phyloP scores from a whole-genome alignment of 2,329 filamentous ascomycete species.

The Remersonia thermophila region DNA sequence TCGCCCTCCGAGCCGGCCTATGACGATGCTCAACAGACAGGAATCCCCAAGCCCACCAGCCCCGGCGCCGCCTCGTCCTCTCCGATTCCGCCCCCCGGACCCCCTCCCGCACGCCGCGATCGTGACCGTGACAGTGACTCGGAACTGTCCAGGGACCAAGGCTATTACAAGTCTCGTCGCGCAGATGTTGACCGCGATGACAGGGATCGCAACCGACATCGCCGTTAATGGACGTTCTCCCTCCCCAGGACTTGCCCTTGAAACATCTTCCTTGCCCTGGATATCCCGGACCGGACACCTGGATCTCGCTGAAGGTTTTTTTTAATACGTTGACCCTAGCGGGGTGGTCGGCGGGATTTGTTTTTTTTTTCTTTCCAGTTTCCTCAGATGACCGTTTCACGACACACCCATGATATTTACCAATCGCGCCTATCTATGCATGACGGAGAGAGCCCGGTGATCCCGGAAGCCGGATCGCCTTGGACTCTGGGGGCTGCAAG shows the following conservation, averaged over 20 bases:
- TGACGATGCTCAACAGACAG: conserved; percentile 32
- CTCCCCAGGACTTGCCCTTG: conserved; percentile 7
- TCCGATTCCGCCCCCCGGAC: conserved; percentile 27
- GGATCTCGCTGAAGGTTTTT: conserved; percentile 11
- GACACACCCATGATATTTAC: too few relatives aligned
- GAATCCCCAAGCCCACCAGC: conserved; percentile 26
- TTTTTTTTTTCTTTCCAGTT: conserved; percentile 4
- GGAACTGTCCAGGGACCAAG: conserved; percentile 22
- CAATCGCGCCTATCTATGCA: too few relatives aligned
- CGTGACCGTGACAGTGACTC: not conserved
- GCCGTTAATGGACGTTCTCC: conserved; percentile 11
- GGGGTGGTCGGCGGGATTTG: conserved; percentile 2
- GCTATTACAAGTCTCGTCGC: conserved; percentile 18
- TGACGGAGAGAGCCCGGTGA: too few relatives aligned
- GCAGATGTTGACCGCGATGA: conserved; percentile 17
- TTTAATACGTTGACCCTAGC: conserved; percentile 13
- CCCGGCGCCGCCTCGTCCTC: conserved; percentile 21
- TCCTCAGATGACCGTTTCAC: too few relatives aligned
- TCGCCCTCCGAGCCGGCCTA: conserved; percentile 37
- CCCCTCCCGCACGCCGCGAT: conserved; percentile 3
- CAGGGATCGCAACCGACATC: conserved; percentile 15
- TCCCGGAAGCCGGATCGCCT: too few relatives aligned
- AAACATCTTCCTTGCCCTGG: conserved; percentile 1
- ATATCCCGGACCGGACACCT: conserved; percentile 5
- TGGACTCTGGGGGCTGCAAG: conserved; percentile 15